Evolutionary conservation across 176 grass and related monocot genomes (phyloP).

Genomic region (Aegilops umbellulata): DNA sequence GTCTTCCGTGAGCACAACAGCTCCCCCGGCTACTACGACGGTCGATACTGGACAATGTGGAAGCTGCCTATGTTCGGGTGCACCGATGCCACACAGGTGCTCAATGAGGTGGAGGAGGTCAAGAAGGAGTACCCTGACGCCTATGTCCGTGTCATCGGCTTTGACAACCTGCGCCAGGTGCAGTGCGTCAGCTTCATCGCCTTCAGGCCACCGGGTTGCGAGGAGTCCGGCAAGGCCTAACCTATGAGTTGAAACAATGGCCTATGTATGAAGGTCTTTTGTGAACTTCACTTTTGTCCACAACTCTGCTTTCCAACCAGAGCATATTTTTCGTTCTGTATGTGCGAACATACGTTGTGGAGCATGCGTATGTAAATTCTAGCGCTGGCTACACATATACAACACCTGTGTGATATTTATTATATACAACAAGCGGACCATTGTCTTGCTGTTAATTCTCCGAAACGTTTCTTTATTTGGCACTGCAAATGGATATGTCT

Average conservation of each 20-base stretch:
- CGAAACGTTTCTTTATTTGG: too few species aligned
- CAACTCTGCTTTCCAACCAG: too few species aligned
- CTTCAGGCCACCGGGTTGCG: background rate
- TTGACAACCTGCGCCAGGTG: background rate
- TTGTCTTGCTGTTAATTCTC: too few species aligned
- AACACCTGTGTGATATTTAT: too few species aligned
- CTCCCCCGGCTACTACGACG: background rate
- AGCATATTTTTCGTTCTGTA: too few species aligned
- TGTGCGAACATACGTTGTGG: too few species aligned
- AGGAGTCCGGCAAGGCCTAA: background rate
- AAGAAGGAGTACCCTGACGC: conserved; percentile 1
- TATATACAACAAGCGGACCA: too few species aligned
- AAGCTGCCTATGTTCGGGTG: background rate
- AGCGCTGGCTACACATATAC: too few species aligned
- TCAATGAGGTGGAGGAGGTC: background rate
- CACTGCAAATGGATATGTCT: too few species aligned
- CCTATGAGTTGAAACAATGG: background rate
- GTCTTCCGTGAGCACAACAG: background rate
- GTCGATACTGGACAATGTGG: background rate
- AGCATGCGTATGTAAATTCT: too few species aligned
- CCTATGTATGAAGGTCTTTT: too few species aligned
- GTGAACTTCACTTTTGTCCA: too few species aligned
- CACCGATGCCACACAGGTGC: background rate
- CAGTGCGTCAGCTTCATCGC: background rate
- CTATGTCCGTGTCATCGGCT: background rate